Percentiles rank a stretch among this genome's conserved stretches.
These are phyloP conservation scores for Fomitopsis pinicola DNA, from an alignment of 1,284 basidiomycete genomes.

Conservation along the genomic window DNA sequence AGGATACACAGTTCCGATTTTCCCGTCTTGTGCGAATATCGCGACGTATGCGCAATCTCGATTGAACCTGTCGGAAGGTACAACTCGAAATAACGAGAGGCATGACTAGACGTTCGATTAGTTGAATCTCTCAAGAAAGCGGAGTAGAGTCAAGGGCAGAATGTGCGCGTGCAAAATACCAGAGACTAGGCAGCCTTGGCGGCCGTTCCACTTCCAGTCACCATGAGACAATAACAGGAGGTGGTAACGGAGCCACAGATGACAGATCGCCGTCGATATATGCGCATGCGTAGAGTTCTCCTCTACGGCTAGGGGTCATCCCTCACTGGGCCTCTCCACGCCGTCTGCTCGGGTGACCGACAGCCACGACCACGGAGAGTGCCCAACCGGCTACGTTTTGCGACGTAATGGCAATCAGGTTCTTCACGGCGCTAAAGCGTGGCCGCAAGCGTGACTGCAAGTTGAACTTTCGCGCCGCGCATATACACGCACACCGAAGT, in stretches of 20 bases:
- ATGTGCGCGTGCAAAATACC: too few species aligned
- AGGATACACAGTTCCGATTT: conserved; percentile 90
- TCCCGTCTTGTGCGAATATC: conserved; percentile 80
- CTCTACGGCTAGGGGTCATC: background rate
- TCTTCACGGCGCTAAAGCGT: background rate
- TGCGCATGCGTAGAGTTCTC: background rate
- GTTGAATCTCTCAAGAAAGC: too few species aligned
- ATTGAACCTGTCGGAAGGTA: conserved; percentile 79
- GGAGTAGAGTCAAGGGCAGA: too few species aligned
- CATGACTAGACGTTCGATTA: conserved; percentile 50
- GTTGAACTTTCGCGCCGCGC: background rate
- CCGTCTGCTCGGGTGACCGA: background rate
- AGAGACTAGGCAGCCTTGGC: background rate
- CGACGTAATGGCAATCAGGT: background rate
- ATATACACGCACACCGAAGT: background rate
- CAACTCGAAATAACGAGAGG: conserved; percentile 81
- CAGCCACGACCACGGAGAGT: too few species aligned
- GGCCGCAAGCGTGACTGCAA: background rate
- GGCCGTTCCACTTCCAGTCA: background rate
- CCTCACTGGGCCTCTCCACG: background rate
- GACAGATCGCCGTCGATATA: background rate
- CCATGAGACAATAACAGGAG: background rate
- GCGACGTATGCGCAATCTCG: conserved; percentile 82
- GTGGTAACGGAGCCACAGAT: background rate
- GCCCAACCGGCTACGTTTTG: background rate